phyloP scores from a whole-genome alignment of 345 rosid species.

The Lenwebbia sp. region DNA sequence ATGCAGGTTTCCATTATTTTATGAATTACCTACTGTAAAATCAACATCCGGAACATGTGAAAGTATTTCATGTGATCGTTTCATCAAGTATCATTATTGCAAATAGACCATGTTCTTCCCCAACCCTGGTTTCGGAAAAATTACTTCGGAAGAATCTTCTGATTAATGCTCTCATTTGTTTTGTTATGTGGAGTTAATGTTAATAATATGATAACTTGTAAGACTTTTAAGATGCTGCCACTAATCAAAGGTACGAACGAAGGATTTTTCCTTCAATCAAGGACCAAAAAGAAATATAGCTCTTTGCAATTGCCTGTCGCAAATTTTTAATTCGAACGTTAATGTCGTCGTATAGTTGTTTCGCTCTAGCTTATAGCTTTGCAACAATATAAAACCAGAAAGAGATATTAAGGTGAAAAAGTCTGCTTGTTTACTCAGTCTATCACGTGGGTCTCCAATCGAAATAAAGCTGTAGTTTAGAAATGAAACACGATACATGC shows the following conservation, averaged over 20 bases:
- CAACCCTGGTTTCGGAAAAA: not conserved
- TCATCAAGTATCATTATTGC: not conserved
- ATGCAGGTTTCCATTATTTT: not conserved
- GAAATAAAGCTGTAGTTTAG: not conserved
- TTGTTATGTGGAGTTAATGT: not conserved
- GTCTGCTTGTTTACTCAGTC: not conserved
- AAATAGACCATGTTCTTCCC: not conserved
- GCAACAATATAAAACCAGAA: not conserved
- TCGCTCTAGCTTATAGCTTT: not conserved
- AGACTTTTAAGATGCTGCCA: not conserved
- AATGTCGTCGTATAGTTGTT: not conserved
- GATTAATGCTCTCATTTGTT: not conserved
- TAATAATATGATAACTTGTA: not conserved
- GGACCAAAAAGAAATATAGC: not conserved
- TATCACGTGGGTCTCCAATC: not conserved
- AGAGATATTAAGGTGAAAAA: not conserved
- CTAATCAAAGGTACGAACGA: not conserved
- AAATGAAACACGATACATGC: not conserved
- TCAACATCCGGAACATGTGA: not conserved
- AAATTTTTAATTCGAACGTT: not conserved
- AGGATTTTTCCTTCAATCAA: not conserved
- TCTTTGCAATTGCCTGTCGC: not conserved
- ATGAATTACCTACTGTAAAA: not conserved
- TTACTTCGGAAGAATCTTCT: not conserved
- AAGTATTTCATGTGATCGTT: not conserved